Conservation (phyloP, 345 rosid genomes). For the Melaleuca quinquenervia region DNA sequence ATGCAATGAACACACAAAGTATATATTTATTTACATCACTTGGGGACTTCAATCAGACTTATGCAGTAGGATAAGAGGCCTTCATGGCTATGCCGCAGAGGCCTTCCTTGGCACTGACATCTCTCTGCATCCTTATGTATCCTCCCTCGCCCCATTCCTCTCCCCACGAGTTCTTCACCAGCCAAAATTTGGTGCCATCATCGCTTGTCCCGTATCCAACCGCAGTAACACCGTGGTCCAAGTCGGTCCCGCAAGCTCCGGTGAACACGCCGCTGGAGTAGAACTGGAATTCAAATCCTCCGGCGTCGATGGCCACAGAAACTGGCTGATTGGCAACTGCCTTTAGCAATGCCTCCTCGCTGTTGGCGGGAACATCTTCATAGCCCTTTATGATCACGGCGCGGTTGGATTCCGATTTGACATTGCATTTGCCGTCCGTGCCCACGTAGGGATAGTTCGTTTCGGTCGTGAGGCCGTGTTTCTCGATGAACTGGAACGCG, state of each 20-base stretch:
- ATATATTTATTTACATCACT: not conserved
- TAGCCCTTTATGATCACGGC: not conserved
- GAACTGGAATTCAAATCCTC: constrained; percentile 11
- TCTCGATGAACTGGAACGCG: constrained; percentile 12
- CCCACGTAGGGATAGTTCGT: constrained; percentile 15
- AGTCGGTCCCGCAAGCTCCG: not conserved
- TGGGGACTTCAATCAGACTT: not conserved
- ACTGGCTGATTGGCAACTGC: constrained; percentile 23
- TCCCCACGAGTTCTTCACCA: constrained; percentile 7
- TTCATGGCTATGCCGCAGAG: constrained; percentile 3
- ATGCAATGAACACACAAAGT: not conserved
- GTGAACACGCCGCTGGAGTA: not conserved
- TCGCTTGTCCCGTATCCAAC: constrained; percentile 3
- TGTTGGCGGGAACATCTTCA: not conserved
- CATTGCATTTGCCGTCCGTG: constrained; percentile 10
- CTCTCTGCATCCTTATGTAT: not conserved
- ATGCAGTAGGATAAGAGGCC: constrained; percentile 11
- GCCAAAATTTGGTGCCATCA: not conserved
- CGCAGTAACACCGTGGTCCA: constrained; percentile 9
- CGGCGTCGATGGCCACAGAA: constrained; percentile 21
- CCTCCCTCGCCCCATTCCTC: not conserved
- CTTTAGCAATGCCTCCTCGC: constrained; percentile 16
- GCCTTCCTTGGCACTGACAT: constrained; percentile 16
- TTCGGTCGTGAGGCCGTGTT: constrained; percentile 20
- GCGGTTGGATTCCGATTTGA: not conserved